Conservation (phyloP, 2,329 filamentous ascomycete genomes). For the Cercospora zeae-maydis region DNA sequence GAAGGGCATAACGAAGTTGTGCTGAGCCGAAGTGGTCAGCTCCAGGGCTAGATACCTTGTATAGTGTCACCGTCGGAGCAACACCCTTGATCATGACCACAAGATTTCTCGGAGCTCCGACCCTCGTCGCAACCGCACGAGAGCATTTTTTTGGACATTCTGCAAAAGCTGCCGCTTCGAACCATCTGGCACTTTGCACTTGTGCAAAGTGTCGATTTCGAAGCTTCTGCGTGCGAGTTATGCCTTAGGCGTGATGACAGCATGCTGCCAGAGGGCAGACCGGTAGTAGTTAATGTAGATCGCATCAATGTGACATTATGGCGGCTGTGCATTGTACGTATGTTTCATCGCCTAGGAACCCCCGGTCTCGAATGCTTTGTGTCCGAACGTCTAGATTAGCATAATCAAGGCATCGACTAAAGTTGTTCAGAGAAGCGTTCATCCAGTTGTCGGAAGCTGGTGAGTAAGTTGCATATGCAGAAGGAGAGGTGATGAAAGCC, state of each 20-base stretch:
- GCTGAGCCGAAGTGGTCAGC: not conserved
- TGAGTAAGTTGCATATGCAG: not conserved
- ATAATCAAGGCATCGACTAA: not conserved
- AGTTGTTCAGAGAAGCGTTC: not conserved
- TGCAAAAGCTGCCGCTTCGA: too few relatives aligned
- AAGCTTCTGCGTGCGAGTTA: not conserved
- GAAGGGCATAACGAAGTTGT: not conserved
- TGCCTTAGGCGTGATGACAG: too few relatives aligned
- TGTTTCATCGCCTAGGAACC: not conserved
- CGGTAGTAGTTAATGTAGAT: not conserved
- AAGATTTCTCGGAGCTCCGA: not conserved
- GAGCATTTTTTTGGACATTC: not conserved
- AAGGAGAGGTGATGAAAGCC: not conserved
- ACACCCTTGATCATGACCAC: not conserved
- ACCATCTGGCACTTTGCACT: not conserved
- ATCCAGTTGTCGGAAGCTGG: not conserved
- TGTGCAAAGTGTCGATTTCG: too few relatives aligned
- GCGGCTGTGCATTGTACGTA: not conserved
- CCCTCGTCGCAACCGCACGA: not conserved
- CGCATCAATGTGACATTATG: not conserved
- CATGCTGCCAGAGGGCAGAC: not conserved
- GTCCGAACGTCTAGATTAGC: not conserved
- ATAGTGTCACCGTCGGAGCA: not conserved
- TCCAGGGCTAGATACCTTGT: not conserved
- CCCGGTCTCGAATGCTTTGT: not conserved